Conservation (phyloP, 1,139 yeast species). For the Suhomyces maxii region DNA sequence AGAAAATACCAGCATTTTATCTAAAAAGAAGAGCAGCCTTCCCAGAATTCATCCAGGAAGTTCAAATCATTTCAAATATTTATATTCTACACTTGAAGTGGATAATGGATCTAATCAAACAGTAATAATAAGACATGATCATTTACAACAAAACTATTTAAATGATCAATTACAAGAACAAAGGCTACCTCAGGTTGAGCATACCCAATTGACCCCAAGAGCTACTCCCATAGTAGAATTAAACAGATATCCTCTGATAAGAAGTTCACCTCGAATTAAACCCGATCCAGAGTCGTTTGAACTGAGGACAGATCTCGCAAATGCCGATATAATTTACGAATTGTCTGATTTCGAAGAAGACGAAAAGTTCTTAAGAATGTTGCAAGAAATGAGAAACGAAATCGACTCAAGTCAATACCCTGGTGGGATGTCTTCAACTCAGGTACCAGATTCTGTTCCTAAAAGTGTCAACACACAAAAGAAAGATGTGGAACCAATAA, state of each 20-base stretch:
- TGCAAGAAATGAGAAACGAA: conserved; percentile 7
- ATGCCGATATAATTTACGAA: conserved; percentile 20
- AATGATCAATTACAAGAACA: neutral
- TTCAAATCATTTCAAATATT: conserved; percentile 11
- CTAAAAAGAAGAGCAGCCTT: neutral
- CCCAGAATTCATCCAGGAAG: conserved; percentile 13
- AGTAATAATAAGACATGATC: neutral
- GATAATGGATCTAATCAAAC: neutral
- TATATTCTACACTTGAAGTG: neutral
- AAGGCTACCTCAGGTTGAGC: neutral
- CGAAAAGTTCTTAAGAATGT: conserved; percentile 18
- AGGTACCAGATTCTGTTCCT: neutral
- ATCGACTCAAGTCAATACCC: neutral
- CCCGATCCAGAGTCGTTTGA: conserved; percentile 5
- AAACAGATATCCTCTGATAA: neutral
- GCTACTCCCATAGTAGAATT: neutral
- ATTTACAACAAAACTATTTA: neutral
- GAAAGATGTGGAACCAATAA: neutral
- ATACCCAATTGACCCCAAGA: neutral
- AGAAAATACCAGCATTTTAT: no score
- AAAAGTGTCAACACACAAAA: neutral
- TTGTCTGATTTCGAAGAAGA: conserved; percentile 34
- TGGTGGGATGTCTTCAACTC: neutral
- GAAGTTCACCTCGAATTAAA: neutral
- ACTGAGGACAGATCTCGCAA: conserved; percentile 6